Evolutionary conservation across 2,329 filamentous ascomycete species (phyloP).

Genomic region (Pseudogymnoascus verrucosus): DNA sequence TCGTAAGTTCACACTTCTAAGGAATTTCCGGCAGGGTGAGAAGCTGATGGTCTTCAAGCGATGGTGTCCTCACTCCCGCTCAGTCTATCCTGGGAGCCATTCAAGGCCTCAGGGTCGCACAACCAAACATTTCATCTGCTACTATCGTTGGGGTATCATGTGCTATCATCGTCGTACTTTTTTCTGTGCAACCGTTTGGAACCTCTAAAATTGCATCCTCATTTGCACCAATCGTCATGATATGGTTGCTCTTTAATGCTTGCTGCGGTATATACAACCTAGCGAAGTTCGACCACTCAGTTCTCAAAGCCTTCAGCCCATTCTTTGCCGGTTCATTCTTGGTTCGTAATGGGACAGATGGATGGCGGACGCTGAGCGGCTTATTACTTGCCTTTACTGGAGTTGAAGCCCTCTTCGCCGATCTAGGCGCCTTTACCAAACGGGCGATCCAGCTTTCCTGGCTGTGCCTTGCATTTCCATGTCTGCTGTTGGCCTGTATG

Average conservation of each 20-base stretch:
- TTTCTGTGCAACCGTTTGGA: slow-evolving; percentile 57
- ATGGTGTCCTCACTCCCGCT: slow-evolving; percentile 60
- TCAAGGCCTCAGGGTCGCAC: slow-evolving; percentile 53
- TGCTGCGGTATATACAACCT: slow-evolving; percentile 58
- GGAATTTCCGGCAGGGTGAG: neutral
- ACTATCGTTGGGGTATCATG: slow-evolving; percentile 58
- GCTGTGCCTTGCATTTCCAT: slow-evolving; percentile 61
- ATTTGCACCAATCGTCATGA: slow-evolving; percentile 59
- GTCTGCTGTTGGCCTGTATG: slow-evolving; percentile 38
- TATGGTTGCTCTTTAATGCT: slow-evolving; percentile 60
- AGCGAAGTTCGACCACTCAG: slow-evolving; percentile 41
- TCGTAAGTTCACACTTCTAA: slow-evolving; percentile 21
- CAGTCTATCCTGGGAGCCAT: slow-evolving; percentile 64
- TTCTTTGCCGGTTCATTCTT: slow-evolving; percentile 55
- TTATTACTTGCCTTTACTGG: slow-evolving; percentile 68
- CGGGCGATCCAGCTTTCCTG: slow-evolving; percentile 66
- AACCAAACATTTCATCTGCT: slow-evolving; percentile 39
- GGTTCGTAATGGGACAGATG: slow-evolving; percentile 47
- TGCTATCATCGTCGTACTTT: slow-evolving; percentile 55
- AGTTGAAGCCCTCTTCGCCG: slow-evolving; percentile 72
- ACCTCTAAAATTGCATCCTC: slow-evolving; percentile 49
- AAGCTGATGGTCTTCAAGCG: slow-evolving; percentile 21
- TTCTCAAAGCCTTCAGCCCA: slow-evolving; percentile 48
- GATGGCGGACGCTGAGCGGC: slow-evolving; percentile 61
- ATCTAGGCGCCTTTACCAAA: slow-evolving; percentile 66